A percentile compares a stretch with the other conserved stretches of the same genome.
Conservation (phyloP, 129 eudicot genomes). For the Rutidosis leptorrhynchoides region DNA sequence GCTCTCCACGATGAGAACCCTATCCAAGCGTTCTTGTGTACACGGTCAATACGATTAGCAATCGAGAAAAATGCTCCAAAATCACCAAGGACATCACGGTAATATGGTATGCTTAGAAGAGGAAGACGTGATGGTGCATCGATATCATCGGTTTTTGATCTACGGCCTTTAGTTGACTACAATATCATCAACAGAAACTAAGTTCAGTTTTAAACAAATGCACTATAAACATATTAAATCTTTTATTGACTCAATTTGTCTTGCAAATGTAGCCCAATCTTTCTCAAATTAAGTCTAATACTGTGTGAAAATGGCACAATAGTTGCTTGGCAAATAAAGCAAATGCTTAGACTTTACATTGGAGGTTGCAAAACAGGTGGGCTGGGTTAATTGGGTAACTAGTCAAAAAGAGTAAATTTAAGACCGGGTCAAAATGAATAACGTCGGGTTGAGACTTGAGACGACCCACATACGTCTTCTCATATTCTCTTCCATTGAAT, state of each 20-base stretch:
- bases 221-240: neutral
- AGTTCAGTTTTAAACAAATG: neutral
- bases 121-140: slow-evolving; percentile 96
- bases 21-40: slow-evolving; percentile 94
- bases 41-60: slow-evolving; percentile 80
- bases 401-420: neutral
- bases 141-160: slow-evolving; percentile 76
- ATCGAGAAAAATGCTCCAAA: slow-evolving; percentile 87
- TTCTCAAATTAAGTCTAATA: neutral
- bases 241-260: neutral
- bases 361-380: neutral
- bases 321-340: neutral
- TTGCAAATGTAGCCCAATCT: neutral
- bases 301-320: neutral
- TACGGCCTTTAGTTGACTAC: slow-evolving; percentile 76
- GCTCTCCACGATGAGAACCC: slow-evolving; percentile 96
- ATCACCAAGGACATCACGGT: slow-evolving; percentile 78
- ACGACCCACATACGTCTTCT: neutral
- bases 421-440: neutral
- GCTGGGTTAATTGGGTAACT: neutral
- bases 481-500: neutral
- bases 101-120: slow-evolving; percentile 63
- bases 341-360: neutral
- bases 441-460: neutral
- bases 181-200: slow-evolving; percentile 18